A percentile compares a stretch with the other conserved stretches of the same genome.
phyloP scores from a whole-genome alignment of 805 yeast genomes.

The Grigorovia humatica region DNA sequence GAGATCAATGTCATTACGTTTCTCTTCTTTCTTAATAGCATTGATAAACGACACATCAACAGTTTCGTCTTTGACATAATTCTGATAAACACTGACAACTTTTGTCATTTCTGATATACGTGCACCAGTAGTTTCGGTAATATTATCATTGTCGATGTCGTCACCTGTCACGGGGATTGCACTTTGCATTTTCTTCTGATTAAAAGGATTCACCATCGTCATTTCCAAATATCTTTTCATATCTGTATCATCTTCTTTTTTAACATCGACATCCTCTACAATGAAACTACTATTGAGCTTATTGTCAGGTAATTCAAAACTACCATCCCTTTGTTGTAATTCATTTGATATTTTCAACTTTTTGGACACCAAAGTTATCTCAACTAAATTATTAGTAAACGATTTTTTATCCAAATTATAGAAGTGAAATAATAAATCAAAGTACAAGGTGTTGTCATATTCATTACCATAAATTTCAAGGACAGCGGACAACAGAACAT shows the following conservation, averaged over 20 bases:
- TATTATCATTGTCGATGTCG: slow-evolving; percentile 1
- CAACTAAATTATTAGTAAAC: slow-evolving; percentile 10
- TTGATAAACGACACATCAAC: neutral
- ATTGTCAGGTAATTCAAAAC: slow-evolving; percentile 9
- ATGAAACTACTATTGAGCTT: neutral
- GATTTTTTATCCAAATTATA: slow-evolving; percentile 7
- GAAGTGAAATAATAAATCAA: slow-evolving; percentile 11
- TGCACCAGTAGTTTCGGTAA: neutral
- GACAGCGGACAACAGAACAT: slow-evolving; percentile 6
- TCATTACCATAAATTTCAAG: slow-evolving; percentile 23
- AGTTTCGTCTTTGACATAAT: neutral
- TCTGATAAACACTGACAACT: slow-evolving; percentile 24
- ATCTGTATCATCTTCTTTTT: slow-evolving; percentile 13
- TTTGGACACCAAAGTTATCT: slow-evolving; percentile 16
- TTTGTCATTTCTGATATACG: slow-evolving; percentile 26
- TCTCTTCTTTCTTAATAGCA: slow-evolving; percentile 1
- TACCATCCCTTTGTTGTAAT: slow-evolving; percentile 15
- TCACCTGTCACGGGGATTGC: slow-evolving; percentile 1
- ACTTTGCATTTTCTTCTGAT: slow-evolving; percentile 11
- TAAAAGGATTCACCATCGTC: slow-evolving; percentile 29
- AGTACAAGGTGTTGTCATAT: slow-evolving; percentile 18
- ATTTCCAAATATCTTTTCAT: slow-evolving; percentile 22
- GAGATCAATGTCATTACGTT: slow-evolving; percentile 13
- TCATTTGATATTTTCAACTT: slow-evolving; percentile 22
- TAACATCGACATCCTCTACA: neutral